These are phyloP conservation scores for Paraphaeosphaeria minitans DNA, from an alignment of 2,329 filamentous ascomycete species.

Conservation along the genomic window DNA sequence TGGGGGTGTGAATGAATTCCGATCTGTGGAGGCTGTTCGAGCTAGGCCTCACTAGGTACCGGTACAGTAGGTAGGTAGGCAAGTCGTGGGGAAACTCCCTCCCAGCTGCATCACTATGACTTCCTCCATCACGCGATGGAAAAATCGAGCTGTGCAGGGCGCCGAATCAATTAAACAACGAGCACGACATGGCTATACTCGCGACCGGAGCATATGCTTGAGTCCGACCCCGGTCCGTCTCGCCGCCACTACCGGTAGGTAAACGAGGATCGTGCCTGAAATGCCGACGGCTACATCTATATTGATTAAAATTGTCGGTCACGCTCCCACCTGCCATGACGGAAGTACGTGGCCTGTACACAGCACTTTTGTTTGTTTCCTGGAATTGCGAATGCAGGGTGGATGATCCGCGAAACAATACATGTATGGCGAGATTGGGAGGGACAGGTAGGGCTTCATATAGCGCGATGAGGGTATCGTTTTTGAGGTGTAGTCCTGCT, in stretches of 20 bases:
- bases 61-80: too few relatives aligned
- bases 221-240: slow-evolving; percentile 35
- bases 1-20: neutral
- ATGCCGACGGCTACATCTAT: slow-evolving; percentile 39
- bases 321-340: slow-evolving; percentile 22
- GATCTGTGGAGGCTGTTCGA: neutral
- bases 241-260: slow-evolving; percentile 45
- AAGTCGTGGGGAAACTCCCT: neutral
- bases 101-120: neutral
- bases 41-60: neutral
- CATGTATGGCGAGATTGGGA: slow-evolving; percentile 16
- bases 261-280: slow-evolving; percentile 24
- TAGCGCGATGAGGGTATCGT: neutral
- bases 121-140: neutral
- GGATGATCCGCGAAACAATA: slow-evolving; percentile 18
- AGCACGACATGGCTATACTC: neutral
- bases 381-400: slow-evolving; percentile 17
- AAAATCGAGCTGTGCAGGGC: neutral
- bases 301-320: slow-evolving; percentile 41
- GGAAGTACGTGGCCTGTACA: slow-evolving; percentile 18
- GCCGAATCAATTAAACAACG: neutral
- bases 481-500: neutral
- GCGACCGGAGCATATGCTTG: neutral
- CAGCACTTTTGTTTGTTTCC: slow-evolving; percentile 21
- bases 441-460: neutral